Base-by-base conservation (phyloP, 148 eudicot species). In the Linanthus parryae region DNA sequence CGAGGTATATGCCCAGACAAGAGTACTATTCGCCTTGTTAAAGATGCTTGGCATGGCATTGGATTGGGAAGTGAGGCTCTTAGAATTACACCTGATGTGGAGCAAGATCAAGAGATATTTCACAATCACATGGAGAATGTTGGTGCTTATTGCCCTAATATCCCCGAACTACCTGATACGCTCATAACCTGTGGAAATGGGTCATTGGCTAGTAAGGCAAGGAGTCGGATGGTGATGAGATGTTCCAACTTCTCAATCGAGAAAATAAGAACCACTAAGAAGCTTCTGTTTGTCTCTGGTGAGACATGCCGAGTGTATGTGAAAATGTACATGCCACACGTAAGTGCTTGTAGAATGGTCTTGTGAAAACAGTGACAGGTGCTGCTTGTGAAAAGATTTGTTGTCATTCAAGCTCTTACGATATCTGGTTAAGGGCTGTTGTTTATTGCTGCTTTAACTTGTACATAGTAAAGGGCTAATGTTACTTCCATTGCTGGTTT, bases 31-130 rank as follows among this genome's bases (percentile, higher is more conserved):
- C 64, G 56, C 48, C 94, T 92, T 15, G 83, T 84, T 56, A 81
- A 87, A 18, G 90, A 87, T 39, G 81, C 90, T 8, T 92, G 98
- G 98, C 78, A 66, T 39, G 78, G 74, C 3, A 61, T 92, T 58
- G 98, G 98, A 40, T 64, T 87, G 41, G 20, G 53, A 18, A 60
- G 61, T 28, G 80, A 92, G 68, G 94, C 96, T 16, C 63, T 65
- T 15, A 81, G 80, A 70, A 62, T 84, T 26, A 43, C 49, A 19
- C 40, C 56, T 43, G 51, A 46, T 14, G 57, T 33, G 11, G 63
- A 54, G 27, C 49, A 63, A 36, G 63, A 49, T 45, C 50, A 68
- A n/a, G 31, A 5, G 20, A 21, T 7, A n/a, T n/a, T n/a, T n/a
- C n/a, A n/a, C n/a, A n/a, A n/a, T n/a, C n/a, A n/a, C n/a, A n/a